These are phyloP conservation scores for Chlamydomonas sp. DNA, from an alignment of 139 green algal species.

Conservation along the genomic window DNA sequence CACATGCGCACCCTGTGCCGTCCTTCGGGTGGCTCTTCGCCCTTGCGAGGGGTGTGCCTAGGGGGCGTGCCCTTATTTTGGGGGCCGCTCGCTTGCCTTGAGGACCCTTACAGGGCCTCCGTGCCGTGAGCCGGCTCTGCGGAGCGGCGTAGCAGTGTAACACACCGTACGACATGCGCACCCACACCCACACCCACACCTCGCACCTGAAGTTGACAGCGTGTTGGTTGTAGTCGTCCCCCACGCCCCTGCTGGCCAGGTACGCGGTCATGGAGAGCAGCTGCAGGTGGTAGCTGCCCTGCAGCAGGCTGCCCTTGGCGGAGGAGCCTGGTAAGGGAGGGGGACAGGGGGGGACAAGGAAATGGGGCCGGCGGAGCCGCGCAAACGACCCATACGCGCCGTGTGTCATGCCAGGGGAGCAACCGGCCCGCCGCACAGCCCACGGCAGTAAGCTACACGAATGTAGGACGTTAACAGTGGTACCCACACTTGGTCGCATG, in stretches of 20 bases:
- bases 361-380: too few species aligned
- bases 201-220: conserved; percentile 15
- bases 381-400: too few species aligned
- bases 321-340: conserved; percentile 1
- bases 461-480: background rate
- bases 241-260: conserved; percentile 10
- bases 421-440: background rate
- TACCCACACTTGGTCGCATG: background rate
- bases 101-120: too few species aligned
- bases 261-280: conserved; percentile 28
- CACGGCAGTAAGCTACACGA: background rate
- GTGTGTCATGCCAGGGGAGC: background rate
- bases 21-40: too few species aligned
- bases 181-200: too few species aligned
- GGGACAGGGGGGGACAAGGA: background rate
- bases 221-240: conserved; percentile 12
- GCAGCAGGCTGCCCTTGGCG: conserved; percentile 4
- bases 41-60: too few species aligned
- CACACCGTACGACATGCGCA: too few species aligned
- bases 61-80: too few species aligned
- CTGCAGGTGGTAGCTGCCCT: conserved; percentile 25
- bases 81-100: too few species aligned
- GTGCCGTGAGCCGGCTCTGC: too few species aligned
- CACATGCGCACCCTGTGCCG: too few species aligned
- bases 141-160: too few species aligned